Evolutionary conservation across 139 green algal genomes (phyloP).

Genomic region (Tetraselmis chui): DNA sequence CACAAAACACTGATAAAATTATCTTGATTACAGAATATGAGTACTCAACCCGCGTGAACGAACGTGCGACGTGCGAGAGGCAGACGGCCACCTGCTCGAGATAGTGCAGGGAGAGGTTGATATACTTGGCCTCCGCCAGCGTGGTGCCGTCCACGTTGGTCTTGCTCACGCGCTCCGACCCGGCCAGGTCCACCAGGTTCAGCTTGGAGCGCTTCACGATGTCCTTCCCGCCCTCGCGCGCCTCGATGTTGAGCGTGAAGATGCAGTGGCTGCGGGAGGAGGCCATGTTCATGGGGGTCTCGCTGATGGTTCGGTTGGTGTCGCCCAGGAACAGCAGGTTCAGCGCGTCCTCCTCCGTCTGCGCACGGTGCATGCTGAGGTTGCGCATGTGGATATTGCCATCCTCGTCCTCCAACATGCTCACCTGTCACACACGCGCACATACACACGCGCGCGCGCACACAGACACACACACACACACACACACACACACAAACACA

Average conservation of each 20-base stretch:
- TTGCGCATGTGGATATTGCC: constrained; percentile 69
- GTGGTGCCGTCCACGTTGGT: constrained; percentile 57
- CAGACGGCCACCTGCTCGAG: constrained; percentile 75
- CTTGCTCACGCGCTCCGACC: constrained; percentile 56
- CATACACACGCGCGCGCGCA: not conserved
- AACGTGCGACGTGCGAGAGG: too few relatives aligned
- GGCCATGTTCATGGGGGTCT: constrained; percentile 83
- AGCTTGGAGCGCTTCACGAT: constrained; percentile 62
- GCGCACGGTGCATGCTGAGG: constrained; percentile 56
- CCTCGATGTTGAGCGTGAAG: constrained; percentile 72
- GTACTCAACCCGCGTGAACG: too few relatives aligned
- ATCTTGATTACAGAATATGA: too few relatives aligned
- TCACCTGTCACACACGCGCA: constrained; percentile 25
- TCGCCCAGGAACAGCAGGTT: constrained; percentile 86
- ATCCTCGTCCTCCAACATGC: constrained; percentile 47
- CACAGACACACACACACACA: constrained; percentile 1
- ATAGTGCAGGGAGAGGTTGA: constrained; percentile 81
- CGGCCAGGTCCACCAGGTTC: constrained; percentile 67
- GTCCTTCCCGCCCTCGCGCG: constrained; percentile 55
- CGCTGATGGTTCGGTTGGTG: constrained; percentile 81
- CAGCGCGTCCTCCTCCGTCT: constrained; percentile 81
- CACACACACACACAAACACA: constrained; percentile 6
- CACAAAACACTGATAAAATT: too few relatives aligned
- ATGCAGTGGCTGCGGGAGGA: constrained; percentile 78
- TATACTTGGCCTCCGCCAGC: constrained; percentile 78